Base-by-base conservation (phyloP, 225 moss, liverwort and hornwort genomes). In the Bryum argenteum region DNA sequence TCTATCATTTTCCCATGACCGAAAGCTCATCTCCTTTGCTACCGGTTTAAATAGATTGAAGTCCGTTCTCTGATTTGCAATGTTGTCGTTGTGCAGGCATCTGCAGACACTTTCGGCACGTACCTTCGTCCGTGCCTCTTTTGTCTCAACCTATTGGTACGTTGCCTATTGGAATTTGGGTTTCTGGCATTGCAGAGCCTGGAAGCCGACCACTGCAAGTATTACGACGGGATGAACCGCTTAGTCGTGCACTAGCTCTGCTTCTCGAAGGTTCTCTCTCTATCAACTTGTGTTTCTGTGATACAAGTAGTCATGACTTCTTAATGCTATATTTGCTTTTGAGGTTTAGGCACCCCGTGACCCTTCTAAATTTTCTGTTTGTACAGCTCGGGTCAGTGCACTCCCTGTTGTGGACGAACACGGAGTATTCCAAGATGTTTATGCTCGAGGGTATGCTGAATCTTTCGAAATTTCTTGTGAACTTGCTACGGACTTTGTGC, bases 391-490 rank as follows among this genome's bases (percentile, higher is more conserved):
- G 69, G 90, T 98, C 41, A 98, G 97, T 82, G 88, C 94, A 33
- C 86, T 94, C 53, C 97, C 97, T 15, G 87, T 98, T 72, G 94
- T 98, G 67, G 97, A 98, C 69, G 94, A 98, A 7, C 78, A 98
- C 77, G 97, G 91, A 61, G 82, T 89, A 40, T 82, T 98, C 48
- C 82, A 94, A 72, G 97, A 98, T 73, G 88, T 98, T 20, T 98
- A 98, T 77, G 90, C 94, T 55, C 90, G 97, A 56, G 93, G 96
- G 96, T 94, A 88, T 52, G 53, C 22, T 20, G 4, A 12, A 48
- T 52, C 24, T 21, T 24, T 80, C 37, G 10, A 48, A 48, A 59
- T 65, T 58, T 75, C 50, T 43, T 54, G 10, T 65, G 41, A 47
- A 57, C 17, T 72, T 26, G 9, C 56, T 28, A 39, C 38, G 45